Evolutionary conservation across 192 early-diverging fungal genomes (phyloP).

Genomic region (Jimgerdemannia flammicorona): DNA sequence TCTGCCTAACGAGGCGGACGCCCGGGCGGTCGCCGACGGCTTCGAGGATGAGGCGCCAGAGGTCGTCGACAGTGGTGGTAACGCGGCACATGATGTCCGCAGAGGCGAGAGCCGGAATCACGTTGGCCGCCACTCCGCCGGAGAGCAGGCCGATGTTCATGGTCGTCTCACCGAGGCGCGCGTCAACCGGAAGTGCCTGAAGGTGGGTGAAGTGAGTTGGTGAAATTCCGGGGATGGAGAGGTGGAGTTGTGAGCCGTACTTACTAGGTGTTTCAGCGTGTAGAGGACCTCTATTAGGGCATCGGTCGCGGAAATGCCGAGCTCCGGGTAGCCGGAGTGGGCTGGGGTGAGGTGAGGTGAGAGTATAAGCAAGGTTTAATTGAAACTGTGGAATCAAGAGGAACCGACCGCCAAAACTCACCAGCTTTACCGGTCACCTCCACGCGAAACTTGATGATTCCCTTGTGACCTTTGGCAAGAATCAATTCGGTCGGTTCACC

Average conservation of each 20-base stretch:
- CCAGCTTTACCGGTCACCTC: background rate
- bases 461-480: slow-evolving; percentile 49
- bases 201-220: background rate
- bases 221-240: background rate
- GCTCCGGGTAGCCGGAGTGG: slow-evolving; percentile 45
- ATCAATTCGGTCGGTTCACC: slow-evolving; percentile 50
- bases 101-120: slow-evolving; percentile 34
- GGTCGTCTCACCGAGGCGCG: slow-evolving; percentile 40
- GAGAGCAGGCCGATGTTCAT: slow-evolving; percentile 39
- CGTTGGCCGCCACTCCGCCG: slow-evolving; percentile 47
- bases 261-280: slow-evolving; percentile 9
- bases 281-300: slow-evolving; percentile 36
- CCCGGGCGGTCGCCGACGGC: slow-evolving; percentile 22
- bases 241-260: background rate
- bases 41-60: slow-evolving; percentile 25
- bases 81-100: slow-evolving; percentile 43
- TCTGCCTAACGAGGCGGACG: slow-evolving; percentile 23
- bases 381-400: background rate
- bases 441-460: slow-evolving; percentile 10
- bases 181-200: slow-evolving; percentile 31
- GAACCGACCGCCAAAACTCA: background rate
- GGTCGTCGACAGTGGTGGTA: slow-evolving; percentile 34
- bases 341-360: slow-evolving; percentile 10
- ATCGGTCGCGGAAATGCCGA: slow-evolving; percentile 37
- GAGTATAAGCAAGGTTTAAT: background rate